A percentile compares a stretch with the other conserved stretches of the same genome.
Conservation (phyloP, 2,329 filamentous ascomycete genomes). For the Alternaria angustiovoidea region DNA sequence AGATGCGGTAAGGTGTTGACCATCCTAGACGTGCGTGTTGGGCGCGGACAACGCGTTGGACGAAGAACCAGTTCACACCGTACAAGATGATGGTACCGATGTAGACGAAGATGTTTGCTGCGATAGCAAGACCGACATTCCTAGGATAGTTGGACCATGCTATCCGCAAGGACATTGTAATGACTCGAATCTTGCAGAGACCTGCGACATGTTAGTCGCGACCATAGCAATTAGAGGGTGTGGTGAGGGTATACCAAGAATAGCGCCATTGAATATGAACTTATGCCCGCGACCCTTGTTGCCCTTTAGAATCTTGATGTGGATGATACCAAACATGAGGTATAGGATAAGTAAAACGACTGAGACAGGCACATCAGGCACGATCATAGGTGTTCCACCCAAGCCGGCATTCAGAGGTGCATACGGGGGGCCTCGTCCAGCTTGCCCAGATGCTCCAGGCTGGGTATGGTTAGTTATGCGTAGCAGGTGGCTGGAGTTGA, state of each 20-base stretch:
- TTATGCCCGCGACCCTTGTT: constrained; percentile 54
- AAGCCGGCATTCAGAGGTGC: constrained; percentile 36
- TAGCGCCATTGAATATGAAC: constrained; percentile 53
- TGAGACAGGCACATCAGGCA: constrained; percentile 53
- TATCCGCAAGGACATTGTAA: constrained; percentile 54
- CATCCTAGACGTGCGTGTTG: constrained; percentile 77
- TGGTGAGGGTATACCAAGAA: constrained; percentile 48
- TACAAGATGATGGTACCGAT: constrained; percentile 81
- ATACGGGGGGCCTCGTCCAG: constrained; percentile 38
- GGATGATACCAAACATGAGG: constrained; percentile 48
- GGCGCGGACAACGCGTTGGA: constrained; percentile 77
- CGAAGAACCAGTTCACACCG: constrained; percentile 79
- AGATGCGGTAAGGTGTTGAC: constrained; percentile 61
- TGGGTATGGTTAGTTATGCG: constrained; percentile 17
- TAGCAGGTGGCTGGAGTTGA: neutral
- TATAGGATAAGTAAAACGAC: constrained; percentile 54
- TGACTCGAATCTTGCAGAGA: constrained; percentile 55
- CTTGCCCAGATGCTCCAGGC: constrained; percentile 8
- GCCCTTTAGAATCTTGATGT: constrained; percentile 53
- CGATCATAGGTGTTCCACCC: constrained; percentile 38
- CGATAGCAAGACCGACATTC: constrained; percentile 62
- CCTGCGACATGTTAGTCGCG: constrained; percentile 35
- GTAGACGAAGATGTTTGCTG: constrained; percentile 73
- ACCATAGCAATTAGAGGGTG: neutral
- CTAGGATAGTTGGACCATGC: constrained; percentile 44